Percentiles rank a stretch among this genome's conserved stretches.
Evolutionary conservation across 2,329 filamentous ascomycete genomes (phyloP).

Genomic region (Colletotrichum sp.): DNA sequence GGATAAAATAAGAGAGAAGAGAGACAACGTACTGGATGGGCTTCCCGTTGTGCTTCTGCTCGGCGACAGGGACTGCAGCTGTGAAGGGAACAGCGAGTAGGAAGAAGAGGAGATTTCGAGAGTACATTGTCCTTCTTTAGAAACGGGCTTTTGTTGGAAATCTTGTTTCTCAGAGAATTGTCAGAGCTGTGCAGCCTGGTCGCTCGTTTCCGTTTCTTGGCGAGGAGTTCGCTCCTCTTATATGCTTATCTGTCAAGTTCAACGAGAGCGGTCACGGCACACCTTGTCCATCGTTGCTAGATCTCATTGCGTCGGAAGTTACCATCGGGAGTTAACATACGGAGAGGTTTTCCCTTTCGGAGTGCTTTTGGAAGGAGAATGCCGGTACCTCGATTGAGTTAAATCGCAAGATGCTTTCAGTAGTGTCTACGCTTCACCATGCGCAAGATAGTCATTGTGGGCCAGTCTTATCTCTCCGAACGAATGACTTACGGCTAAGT

Average conservation of each 20-base stretch:
- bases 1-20: background rate
- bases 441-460: background rate
- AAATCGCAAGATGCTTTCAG: background rate
- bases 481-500: background rate
- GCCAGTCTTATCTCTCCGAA: background rate
- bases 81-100: background rate
- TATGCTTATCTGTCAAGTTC: background rate
- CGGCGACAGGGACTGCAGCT: background rate
- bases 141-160: background rate
- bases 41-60: background rate
- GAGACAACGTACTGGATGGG: background rate
- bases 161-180: background rate
- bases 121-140: background rate
- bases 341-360: background rate
- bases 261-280: background rate
- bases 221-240: background rate
- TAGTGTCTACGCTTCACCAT: background rate
- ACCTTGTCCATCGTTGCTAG: background rate
- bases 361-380: background rate
- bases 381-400: background rate
- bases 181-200: background rate
- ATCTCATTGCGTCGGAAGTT: background rate
- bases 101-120: background rate
- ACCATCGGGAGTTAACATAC: background rate
- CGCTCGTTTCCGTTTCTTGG: fast-evolving